Percentiles rank a stretch among this genome's conserved stretches.
These are phyloP conservation scores for Xylariaceae sp. DNA, from an alignment of 2,329 filamentous ascomycete species.

Conservation along the genomic window DNA sequence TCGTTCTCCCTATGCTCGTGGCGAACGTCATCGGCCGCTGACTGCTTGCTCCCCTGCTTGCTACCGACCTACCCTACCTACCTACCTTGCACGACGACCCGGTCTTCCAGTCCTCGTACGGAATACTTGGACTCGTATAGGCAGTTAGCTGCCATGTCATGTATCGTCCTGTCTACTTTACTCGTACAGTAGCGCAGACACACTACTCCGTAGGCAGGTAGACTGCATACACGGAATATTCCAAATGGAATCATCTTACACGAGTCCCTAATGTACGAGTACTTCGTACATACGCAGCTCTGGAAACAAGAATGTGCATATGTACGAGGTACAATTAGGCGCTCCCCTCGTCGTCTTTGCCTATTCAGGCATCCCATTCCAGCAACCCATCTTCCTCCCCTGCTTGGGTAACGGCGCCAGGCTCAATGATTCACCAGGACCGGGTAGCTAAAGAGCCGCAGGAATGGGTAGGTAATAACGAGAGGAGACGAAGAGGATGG, in stretches of 20 bases:
- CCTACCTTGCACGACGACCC: too few relatives aligned
- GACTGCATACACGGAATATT: background rate
- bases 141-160: too few relatives aligned
- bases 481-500: background rate
- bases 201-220: background rate
- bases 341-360: slow-evolving; percentile 12
- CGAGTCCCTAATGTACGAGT: background rate
- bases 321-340: background rate
- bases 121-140: too few relatives aligned
- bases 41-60: background rate
- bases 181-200: too few relatives aligned
- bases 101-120: background rate
- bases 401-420: slow-evolving; percentile 4
- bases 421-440: background rate
- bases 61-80: too few relatives aligned
- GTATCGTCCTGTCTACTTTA: too few relatives aligned
- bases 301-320: background rate
- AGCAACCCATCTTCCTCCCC: background rate
- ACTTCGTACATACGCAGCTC: background rate
- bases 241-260: background rate
- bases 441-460: slow-evolving; percentile 10
- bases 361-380: slow-evolving; percentile 14
- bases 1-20: background rate
- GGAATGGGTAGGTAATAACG: background rate
- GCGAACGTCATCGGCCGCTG: background rate